These are phyloP conservation scores for Pseudocercospora crystallina DNA, from an alignment of 2,329 filamentous ascomycete species.

Conservation along the genomic window DNA sequence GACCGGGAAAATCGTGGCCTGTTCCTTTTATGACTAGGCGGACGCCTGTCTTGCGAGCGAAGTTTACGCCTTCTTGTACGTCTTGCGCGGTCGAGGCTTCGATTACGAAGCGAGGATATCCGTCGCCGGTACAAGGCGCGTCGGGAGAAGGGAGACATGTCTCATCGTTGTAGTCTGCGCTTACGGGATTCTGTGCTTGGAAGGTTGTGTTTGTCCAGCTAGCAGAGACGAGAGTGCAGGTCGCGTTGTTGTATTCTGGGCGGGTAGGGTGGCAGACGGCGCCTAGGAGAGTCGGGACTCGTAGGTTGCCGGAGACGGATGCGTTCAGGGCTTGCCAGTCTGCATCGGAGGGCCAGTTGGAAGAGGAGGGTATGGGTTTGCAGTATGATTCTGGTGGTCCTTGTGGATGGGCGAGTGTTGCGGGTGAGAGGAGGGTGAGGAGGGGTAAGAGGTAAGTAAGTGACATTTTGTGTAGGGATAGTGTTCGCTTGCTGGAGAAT, in stretches of 20 bases:
- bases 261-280: conserved; percentile 51
- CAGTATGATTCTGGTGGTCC: no score
- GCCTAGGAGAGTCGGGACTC: conserved; percentile 55
- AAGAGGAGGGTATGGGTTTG: no score
- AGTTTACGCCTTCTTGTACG: conserved; percentile 33
- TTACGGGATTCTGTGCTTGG: conserved; percentile 41
- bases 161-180: conserved; percentile 41
- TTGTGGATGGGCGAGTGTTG: no score
- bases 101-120: conserved; percentile 39
- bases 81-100: conserved; percentile 25
- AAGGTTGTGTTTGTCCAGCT: conserved; percentile 40
- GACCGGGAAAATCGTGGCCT: conserved; percentile 45
- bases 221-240: conserved; percentile 43
- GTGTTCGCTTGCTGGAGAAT: no score
- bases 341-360: conserved; percentile 49
- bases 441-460: no score
- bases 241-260: conserved; percentile 43
- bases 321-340: conserved; percentile 55
- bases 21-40: conserved; percentile 8
- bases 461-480: no score
- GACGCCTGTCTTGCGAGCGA: conserved; percentile 35
- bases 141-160: conserved; percentile 39
- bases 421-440: no score
- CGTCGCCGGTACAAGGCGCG: conserved; percentile 45
- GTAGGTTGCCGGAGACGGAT: conserved; percentile 52